These are phyloP conservation scores for Scalesia atractyloides DNA, from an alignment of 129 eudicot species.

Conservation along the genomic window DNA sequence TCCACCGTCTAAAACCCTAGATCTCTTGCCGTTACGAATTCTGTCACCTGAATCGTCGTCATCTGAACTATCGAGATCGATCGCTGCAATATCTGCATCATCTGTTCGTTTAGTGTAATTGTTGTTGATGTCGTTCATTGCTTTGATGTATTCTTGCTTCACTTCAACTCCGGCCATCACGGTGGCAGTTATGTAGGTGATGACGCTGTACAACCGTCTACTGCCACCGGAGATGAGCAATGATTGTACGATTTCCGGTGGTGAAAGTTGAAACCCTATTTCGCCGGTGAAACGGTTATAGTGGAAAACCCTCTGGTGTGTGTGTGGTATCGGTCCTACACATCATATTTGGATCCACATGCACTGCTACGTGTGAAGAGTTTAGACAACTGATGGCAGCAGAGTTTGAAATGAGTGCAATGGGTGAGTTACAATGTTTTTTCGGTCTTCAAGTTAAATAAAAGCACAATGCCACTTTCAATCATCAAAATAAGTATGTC, in stretches of 20 bases:
- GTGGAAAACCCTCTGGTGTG: no score
- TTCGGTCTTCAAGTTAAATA: no score
- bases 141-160: conserved; percentile 41
- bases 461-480: no score
- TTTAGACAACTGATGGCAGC: no score
- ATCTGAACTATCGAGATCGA: conserved; percentile 29
- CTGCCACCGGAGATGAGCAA: neutral
- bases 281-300: neutral
- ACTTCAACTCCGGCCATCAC: conserved; percentile 29
- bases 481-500: no score
- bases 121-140: neutral
- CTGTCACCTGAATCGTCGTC: conserved; percentile 27
- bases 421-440: no score
- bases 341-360: no score
- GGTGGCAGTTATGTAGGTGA: neutral
- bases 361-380: no score
- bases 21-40: conserved; percentile 22
- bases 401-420: no score
- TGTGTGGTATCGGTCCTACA: no score
- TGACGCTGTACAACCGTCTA: neutral
- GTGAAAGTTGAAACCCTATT: neutral
- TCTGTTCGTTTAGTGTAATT: neutral
- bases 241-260: no score
- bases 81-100: conserved; percentile 4
- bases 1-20: conserved; percentile 19